Base-by-base conservation (phyloP, 495 filamentous ascomycete genomes). In the Hypoxylon rickii region DNA sequence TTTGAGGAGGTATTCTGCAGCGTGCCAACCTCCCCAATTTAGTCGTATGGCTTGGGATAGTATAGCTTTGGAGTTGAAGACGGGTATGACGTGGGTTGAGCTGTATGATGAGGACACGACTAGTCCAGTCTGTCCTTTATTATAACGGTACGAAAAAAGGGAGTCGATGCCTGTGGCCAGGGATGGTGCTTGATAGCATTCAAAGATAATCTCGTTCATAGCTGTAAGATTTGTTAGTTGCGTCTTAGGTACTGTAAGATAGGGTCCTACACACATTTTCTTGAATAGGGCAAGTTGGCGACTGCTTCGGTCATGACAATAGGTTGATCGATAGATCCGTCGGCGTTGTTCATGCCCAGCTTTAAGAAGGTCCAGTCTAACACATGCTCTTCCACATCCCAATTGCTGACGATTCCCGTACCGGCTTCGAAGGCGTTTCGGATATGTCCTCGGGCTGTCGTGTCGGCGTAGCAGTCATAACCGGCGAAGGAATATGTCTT, bases 121-220 rank as follows among this genome's bases (percentile, higher is more conserved):
- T 1, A 97, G 77, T 7, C 94, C 94, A 17, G 86, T 90, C n/a
- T 76, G 84, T 49, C 94, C 94, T 39, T 86, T 80, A 65, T 98
- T 97, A 72, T 96, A 88, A 31, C 85, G 83, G 76, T 95, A 98
- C 6, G 92, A 93, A 72, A 97, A 97, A 3, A 98, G 83, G 2
- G 90, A 91, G 70, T 98, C 94, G 73, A 98, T 94, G 24, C 94
- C 94, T 66, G 91, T 96, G 26, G 90, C 87, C 3, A 97, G 82
- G 1, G 87, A 89, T 0, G 95, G 92, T 3, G 88, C 92, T 34
- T 80, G 81, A 74, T 97, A 98, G 74, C 88, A 92, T 65, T 98
- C 94, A 71, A 96, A 98, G 17, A 98, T 76, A 48, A 97, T 89
- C 70, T 98, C 94, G 51, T 88, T 94, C 91, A 97, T 97, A 59